phyloP scores from a whole-genome alignment of 139 green algal species.

The Coelastrella sp. region DNA sequence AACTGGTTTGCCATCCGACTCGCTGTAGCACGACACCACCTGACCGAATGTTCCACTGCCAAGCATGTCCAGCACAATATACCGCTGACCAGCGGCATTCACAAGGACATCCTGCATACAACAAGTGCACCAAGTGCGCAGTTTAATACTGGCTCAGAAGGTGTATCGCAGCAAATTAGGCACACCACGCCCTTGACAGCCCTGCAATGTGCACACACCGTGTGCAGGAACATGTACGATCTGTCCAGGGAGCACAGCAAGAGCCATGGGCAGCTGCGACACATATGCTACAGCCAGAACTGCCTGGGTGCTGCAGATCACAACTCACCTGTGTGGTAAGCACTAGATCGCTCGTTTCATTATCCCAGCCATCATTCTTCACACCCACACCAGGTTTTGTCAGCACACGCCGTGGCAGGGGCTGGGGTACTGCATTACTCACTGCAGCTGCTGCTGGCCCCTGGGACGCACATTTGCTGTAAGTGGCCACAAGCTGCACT shows the following conservation, averaged over 20 bases:
- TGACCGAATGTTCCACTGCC: conserved; percentile 97
- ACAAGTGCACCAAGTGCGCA: background rate
- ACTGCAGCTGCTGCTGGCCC: background rate
- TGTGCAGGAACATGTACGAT: too few relatives aligned
- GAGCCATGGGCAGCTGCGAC: too few relatives aligned
- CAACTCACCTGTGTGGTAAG: conserved; percentile 68
- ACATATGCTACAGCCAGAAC: too few relatives aligned
- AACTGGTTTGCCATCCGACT: conserved; percentile 43
- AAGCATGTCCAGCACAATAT: conserved; percentile 86
- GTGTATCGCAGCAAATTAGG: too few relatives aligned
- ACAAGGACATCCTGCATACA: conserved; percentile 42
- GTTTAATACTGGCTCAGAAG: background rate
- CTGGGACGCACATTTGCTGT: conserved; percentile 23
- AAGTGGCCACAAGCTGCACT: conserved; percentile 37
- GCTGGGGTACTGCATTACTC: background rate
- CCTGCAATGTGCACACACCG: background rate
- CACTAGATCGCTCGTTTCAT: conserved; percentile 92
- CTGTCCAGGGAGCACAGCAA: too few relatives aligned
- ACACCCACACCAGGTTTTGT: conserved; percentile 78
- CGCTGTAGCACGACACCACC: conserved; percentile 84
- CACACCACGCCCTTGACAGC: too few relatives aligned
- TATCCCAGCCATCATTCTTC: conserved; percentile 87
- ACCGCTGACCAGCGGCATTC: conserved; percentile 57
- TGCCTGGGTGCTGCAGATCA: too few relatives aligned
- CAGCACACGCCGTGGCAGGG: conserved; percentile 64